Percentiles rank a stretch among this genome's conserved stretches.
These are phyloP conservation scores for Russula virescens DNA, from an alignment of 768 basidiomycete species.

Conservation along the genomic window DNA sequence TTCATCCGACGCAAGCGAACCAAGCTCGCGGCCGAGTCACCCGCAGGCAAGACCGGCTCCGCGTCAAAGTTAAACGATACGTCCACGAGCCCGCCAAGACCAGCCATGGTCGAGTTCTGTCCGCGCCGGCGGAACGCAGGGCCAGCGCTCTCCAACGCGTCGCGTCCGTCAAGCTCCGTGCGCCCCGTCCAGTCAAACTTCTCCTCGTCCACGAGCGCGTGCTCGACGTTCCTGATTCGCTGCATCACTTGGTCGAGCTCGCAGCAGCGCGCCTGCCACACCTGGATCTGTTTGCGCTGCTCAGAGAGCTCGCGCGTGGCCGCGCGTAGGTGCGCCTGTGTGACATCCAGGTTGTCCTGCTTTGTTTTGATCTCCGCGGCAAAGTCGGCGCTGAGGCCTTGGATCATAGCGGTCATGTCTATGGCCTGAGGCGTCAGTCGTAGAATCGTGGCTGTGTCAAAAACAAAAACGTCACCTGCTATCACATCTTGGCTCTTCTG, in stretches of 20 bases:
- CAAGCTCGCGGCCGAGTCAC: conserved; percentile 53
- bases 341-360: conserved; percentile 81
- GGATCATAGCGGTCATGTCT: conserved; percentile 87
- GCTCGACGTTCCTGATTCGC: conserved; percentile 77
- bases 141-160: conserved; percentile 38
- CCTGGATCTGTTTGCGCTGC: conserved; percentile 77
- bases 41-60: conserved; percentile 64
- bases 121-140: conserved; percentile 72
- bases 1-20: conserved; percentile 70
- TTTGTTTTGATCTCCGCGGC: conserved; percentile 78
- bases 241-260: conserved; percentile 81
- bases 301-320: conserved; percentile 89
- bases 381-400: conserved; percentile 72
- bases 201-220: conserved; percentile 72
- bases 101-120: conserved; percentile 57
- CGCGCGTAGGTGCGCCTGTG: conserved; percentile 78
- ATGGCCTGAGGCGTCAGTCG: conserved; percentile 18
- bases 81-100: conserved; percentile 59
- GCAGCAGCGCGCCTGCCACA: conserved; percentile 64
- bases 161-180: conserved; percentile 38
- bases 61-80: conserved; percentile 57
- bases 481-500: conserved; percentile 89
- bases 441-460: not conserved
- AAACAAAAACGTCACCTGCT: conserved; percentile 45
- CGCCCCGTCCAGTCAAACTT: conserved; percentile 88